Evolutionary conservation across 306 rosid species (phyloP), one percentile per base, ranked within the genome.

Genomic region (cucumber (Cucumis sativus)): DNA sequence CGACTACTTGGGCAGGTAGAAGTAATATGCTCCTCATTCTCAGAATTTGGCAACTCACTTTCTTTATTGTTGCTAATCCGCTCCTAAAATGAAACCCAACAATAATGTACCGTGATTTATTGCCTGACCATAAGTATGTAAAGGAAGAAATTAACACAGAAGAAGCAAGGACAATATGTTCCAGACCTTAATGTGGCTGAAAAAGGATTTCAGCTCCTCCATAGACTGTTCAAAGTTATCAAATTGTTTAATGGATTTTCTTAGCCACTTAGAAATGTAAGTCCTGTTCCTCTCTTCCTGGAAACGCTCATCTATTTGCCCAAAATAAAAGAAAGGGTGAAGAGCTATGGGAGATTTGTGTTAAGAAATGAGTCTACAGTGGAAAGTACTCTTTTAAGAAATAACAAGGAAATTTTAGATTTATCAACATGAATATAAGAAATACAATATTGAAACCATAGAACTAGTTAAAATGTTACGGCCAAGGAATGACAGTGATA

Each of bases 231-330:
- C 88, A 77, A 94, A 88, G 73, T 30, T 87, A 61, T 83, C 86
- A 84, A 82, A 90, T 76, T 83, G 87, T 83, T 33, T 55, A 52
- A 63, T 81, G 68, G 88, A 79, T 80, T 88, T 94, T 84, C 91
- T 90, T 74, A 94, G 88, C 97, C 98, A 94, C 93, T 94, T 94
- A 1, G 98, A 94, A 81, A 94, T 80, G 64, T 82, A 84, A 66
- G 84, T 83, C 83, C 82, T 86, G 82, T 90, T 91, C 85, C 97
- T 89, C 84, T 89, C 95, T 79, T 85, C 89, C 80, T 64, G 85
- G 83, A 88, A 88, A 47, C 98, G 98, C 78, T 94, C 98, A 84
- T 94, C 98, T 94, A 84, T 80, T 88, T 85, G 76, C 84, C 43
- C 18, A 64, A 39, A 55, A 85, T 56, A n/a, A 28, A 78, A 77